Conservation (phyloP, 208 protist genomes). For the Phytomonas sp. region DNA sequence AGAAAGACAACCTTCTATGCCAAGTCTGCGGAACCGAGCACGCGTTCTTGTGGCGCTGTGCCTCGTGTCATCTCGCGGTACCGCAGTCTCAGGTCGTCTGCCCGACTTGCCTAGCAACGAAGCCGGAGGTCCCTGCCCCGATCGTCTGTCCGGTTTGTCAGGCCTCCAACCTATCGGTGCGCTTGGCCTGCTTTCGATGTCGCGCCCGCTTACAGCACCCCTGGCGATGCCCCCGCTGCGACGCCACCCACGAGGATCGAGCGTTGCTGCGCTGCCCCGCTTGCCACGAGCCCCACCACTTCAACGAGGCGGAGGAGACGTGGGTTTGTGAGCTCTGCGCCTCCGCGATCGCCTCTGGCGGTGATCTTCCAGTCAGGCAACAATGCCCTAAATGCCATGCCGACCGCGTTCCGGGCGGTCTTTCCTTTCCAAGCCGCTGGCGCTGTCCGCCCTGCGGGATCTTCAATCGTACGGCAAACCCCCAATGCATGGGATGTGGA, state of each 20-base stretch:
- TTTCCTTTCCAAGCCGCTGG: slow-evolving; percentile 56
- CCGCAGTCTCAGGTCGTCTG: slow-evolving; percentile 11
- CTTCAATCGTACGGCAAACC: slow-evolving; percentile 20
- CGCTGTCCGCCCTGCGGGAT: slow-evolving; percentile 42
- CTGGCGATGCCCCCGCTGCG: slow-evolving; percentile 51
- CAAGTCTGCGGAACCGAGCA: slow-evolving; percentile 31
- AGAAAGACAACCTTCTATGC: slow-evolving; percentile 23
- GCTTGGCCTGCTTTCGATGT: slow-evolving; percentile 62
- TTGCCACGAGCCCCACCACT: slow-evolving; percentile 33
- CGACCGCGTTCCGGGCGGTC: slow-evolving; percentile 15
- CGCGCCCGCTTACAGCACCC: slow-evolving; percentile 33
- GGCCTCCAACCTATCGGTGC: slow-evolving; percentile 33
- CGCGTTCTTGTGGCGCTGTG: slow-evolving; percentile 31
- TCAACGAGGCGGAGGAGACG: slow-evolving; percentile 38
- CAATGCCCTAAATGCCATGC: slow-evolving; percentile 51
- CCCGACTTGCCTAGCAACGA: slow-evolving; percentile 17
- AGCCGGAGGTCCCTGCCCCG: slow-evolving; percentile 4
- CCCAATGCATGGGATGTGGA: slow-evolving; percentile 53
- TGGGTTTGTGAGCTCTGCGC: slow-evolving; percentile 81
- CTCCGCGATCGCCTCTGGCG: slow-evolving; percentile 45
- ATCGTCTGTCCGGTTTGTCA: slow-evolving; percentile 41
- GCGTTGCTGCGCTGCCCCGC: slow-evolving; percentile 23
- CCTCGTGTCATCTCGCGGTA: slow-evolving; percentile 12
- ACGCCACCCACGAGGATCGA: slow-evolving; percentile 19
- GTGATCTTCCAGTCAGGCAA: slow-evolving; percentile 30